phyloP scores from a whole-genome alignment of 1,139 yeast species.

The Sugiyamaella xylanicola region DNA sequence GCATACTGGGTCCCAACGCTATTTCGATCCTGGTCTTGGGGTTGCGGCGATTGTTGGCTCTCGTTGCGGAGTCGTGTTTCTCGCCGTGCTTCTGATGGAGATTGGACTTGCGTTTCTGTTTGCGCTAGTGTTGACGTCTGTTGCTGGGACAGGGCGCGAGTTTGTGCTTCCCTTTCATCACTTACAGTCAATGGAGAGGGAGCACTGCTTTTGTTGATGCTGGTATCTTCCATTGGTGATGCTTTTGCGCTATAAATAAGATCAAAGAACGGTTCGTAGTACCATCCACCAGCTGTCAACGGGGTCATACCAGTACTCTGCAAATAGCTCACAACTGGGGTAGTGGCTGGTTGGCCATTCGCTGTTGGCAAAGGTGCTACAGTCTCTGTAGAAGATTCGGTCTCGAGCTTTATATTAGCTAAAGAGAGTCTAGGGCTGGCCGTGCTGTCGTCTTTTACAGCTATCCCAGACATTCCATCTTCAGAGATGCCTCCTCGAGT shows the following conservation, averaged over 20 bases:
- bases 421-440: neutral
- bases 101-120: too few species aligned
- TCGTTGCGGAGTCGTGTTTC: too few species aligned
- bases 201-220: neutral
- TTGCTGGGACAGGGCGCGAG: too few species aligned
- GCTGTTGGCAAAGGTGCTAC: neutral
- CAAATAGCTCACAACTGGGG: neutral
- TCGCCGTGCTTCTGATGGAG: too few species aligned
- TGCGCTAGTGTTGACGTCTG: too few species aligned
- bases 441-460: neutral
- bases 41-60: too few species aligned
- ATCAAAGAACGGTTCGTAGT: constrained; percentile 20
- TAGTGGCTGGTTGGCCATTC: neutral
- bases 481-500: constrained; percentile 2
- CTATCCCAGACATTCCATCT: neutral
- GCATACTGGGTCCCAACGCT: too few species aligned
- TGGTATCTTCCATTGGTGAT: constrained; percentile 6
- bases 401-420: neutral
- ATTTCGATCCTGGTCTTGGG: too few species aligned
- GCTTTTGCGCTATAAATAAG: constrained; percentile 6
- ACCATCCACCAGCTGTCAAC: constrained; percentile 7
- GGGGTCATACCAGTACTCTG: neutral
- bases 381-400: neutral
- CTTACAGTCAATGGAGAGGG: neutral
- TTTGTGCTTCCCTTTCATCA: neutral